Percentiles rank a stretch among this genome's conserved stretches.
These are phyloP conservation scores for Solanum piurae DNA, from an alignment of 257 asterid species.

Conservation along the genomic window DNA sequence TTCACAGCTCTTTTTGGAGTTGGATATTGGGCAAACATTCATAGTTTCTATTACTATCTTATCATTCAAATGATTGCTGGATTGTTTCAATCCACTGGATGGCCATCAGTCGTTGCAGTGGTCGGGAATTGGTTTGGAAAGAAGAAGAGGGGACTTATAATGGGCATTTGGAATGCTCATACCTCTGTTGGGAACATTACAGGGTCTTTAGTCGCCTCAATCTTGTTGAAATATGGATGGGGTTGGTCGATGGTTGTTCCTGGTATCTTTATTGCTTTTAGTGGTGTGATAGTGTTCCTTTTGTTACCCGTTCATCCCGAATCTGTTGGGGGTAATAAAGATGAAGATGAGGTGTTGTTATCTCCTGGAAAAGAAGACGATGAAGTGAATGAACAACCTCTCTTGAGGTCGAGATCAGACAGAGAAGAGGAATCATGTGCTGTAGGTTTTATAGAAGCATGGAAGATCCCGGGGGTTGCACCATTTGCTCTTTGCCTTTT, in stretches of 20 bases:
- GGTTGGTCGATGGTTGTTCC: slow-evolving; percentile 92
- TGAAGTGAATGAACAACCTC: slow-evolving; percentile 43
- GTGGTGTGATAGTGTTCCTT: slow-evolving; percentile 47
- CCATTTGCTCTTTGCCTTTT: slow-evolving; percentile 85
- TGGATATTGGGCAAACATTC: too few species aligned
- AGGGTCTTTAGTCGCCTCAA: slow-evolving; percentile 74
- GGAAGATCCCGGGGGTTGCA: slow-evolving; percentile 93
- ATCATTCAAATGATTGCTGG: too few species aligned
- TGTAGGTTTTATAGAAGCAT: slow-evolving; percentile 80
- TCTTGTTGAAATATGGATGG: slow-evolving; percentile 79
- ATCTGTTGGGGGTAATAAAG: slow-evolving; percentile 32
- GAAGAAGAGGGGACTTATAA: slow-evolving; percentile 89
- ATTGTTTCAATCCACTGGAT: too few species aligned
- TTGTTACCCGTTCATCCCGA: slow-evolving; percentile 74
- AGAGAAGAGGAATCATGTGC: slow-evolving; percentile 27
- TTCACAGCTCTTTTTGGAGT: too few species aligned
- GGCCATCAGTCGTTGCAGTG: slow-evolving; percentile 98
- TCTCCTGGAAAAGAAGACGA: slow-evolving; percentile 40
- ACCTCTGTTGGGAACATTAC: slow-evolving; percentile 92
- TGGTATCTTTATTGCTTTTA: slow-evolving; percentile 49
- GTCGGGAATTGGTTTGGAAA: slow-evolving; percentile 98
- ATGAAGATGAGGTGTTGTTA: slow-evolving; percentile 17
- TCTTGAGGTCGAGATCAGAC: slow-evolving; percentile 24
- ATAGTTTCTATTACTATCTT: too few species aligned
- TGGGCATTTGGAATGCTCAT: slow-evolving; percentile 98